Percentiles rank a stretch among this genome's conserved stretches.
phyloP scores from a whole-genome alignment of 2,329 filamentous ascomycete genomes.

The Pseudopyricularia cyperi region DNA sequence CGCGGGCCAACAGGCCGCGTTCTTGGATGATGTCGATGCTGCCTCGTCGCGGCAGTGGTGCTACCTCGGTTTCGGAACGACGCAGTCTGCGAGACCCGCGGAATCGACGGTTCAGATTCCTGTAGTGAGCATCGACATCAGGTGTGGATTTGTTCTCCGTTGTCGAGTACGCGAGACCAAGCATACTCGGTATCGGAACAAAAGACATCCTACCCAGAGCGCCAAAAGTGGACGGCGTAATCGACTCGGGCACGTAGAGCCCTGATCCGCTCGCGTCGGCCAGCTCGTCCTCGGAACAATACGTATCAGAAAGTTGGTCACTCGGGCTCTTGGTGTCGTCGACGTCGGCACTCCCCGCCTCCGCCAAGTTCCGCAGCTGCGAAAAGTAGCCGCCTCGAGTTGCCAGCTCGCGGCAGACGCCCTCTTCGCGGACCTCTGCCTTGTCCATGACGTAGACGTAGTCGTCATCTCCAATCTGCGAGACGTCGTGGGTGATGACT shows the following conservation, averaged over 20 bases:
- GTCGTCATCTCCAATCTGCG: conserved; percentile 59
- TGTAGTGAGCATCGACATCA: not conserved
- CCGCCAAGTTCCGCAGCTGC: not conserved
- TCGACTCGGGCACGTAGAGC: not conserved
- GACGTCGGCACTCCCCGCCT: not conserved
- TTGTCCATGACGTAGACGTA: conserved; percentile 70
- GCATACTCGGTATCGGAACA: not conserved
- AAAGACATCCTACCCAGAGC: not conserved
- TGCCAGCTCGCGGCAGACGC: conserved; percentile 29
- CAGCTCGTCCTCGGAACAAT: not conserved
- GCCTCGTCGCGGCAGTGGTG: not conserved
- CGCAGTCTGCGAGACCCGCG: not conserved
- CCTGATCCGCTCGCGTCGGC: not conserved
- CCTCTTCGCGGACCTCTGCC: conserved; percentile 55
- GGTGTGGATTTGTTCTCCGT: not conserved
- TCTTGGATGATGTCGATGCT: not conserved
- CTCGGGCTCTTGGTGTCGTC: not conserved
- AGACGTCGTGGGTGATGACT: conserved; percentile 82
- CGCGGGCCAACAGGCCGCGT: not conserved
- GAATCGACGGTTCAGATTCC: not conserved
- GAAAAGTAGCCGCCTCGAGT: not conserved
- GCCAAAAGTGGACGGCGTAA: not conserved
- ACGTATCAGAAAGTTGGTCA: not conserved
- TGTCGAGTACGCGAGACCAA: not conserved
- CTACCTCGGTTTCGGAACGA: not conserved